Base-by-base conservation (phyloP, 371 early-diverging fungal genomes). In the Mucor saturninus region DNA sequence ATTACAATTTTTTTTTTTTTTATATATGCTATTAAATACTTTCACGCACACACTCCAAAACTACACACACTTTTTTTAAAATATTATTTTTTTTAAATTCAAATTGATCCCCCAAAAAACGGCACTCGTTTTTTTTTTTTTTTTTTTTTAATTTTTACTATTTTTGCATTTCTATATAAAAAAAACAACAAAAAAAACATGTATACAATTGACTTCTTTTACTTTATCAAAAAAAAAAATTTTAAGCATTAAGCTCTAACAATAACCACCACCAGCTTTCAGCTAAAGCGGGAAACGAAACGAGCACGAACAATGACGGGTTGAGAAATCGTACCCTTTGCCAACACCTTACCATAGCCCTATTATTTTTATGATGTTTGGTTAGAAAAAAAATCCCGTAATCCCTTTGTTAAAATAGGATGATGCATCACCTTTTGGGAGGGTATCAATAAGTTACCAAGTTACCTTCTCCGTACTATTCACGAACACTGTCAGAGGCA, bases 221-320 rank as follows among this genome's bases (percentile, higher is more conserved):
- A 21, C 21, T 21, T 21, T 21, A 21, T 21, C 21, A 21, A 21
- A 13, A 52, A 43, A 4, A 37, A 54, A 21, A 38, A 30, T 32
- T 69, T 57, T 69, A 69, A 51, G 69, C 69, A 58, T 64, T 69
- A 51, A 69, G 69, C 43, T 69, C 69, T 0, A 51, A 69, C 65
- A 61, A 64, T 92, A 83, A 21, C 99, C 99, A 85, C 99, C 99
- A 75, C 90, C 96, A 71, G 85, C 93, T 86, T 96, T 98, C 99
- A 63, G 99, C 99, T 73, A 87, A 85, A 65, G 88, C 85, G 69
- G 95, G 21, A 93, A 80, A 99, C 95, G 71, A 87, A 93, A 73
- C 98, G 93, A 74, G 99, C 91, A 89, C 97, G 98, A 81, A 99
- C 97, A 75, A 99, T 95, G 79, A 97, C 86, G 75, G 99, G 98